These are phyloP conservation scores for Osmanthus fragrans DNA, from an alignment of 257 asterid genomes.

Conservation along the genomic window DNA sequence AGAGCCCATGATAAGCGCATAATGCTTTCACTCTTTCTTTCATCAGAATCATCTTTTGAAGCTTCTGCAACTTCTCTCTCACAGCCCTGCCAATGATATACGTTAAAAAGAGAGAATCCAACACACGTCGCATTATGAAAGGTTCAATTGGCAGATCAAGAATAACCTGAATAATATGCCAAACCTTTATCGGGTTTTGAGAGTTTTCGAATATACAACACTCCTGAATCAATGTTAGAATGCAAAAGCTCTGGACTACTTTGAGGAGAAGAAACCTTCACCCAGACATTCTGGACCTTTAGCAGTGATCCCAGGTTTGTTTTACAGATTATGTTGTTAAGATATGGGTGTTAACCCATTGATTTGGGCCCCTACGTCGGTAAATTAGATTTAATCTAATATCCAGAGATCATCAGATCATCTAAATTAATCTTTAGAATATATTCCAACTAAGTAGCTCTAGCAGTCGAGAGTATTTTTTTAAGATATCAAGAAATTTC, in stretches of 20 bases:
- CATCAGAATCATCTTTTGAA: slow-evolving; percentile 42
- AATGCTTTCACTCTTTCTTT: slow-evolving; percentile 49
- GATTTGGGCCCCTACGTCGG: not conserved
- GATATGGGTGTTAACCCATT: not conserved
- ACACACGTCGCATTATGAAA: not conserved
- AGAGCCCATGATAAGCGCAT: slow-evolving; percentile 90
- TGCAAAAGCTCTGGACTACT: not conserved
- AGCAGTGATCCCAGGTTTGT: not conserved
- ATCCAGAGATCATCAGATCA: not conserved
- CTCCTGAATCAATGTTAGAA: not conserved
- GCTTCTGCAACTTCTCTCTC: slow-evolving; percentile 72
- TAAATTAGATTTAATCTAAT: not conserved
- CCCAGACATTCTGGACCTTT: not conserved
- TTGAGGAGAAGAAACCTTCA: not conserved
- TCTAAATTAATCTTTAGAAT: not conserved
- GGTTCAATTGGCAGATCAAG: not conserved
- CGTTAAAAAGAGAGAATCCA: not conserved
- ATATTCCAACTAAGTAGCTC: not conserved
- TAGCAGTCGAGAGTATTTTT: not conserved
- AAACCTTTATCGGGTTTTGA: not conserved
- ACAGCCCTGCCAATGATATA: slow-evolving; percentile 44
- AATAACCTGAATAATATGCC: not conserved
- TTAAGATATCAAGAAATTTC: not conserved
- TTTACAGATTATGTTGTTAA: not conserved
- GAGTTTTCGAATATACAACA: not conserved